Percentiles rank a stretch among this genome's conserved stretches.
Conservation (phyloP, 2,329 filamentous ascomycete species). For the Ascochyta fabae region DNA sequence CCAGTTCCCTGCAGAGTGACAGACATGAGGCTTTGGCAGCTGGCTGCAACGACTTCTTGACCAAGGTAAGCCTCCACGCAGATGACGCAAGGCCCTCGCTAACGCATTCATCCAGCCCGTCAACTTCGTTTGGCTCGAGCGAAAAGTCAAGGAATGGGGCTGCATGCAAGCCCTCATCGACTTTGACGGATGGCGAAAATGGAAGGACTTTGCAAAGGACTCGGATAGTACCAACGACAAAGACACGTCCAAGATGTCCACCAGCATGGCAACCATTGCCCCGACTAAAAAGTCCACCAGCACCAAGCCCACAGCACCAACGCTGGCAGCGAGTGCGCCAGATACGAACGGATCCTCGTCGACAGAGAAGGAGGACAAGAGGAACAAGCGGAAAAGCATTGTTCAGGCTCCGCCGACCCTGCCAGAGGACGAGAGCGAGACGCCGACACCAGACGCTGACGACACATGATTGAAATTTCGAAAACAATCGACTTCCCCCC, state of each 20-base stretch:
- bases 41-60: constrained; percentile 97
- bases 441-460: constrained; percentile 27
- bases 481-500: neutral
- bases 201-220: constrained; percentile 76
- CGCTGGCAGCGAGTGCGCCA: constrained; percentile 20
- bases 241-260: constrained; percentile 43
- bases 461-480: neutral
- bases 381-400: constrained; percentile 42
- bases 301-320: constrained; percentile 20
- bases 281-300: constrained; percentile 31
- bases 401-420: constrained; percentile 34
- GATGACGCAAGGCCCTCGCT: constrained; percentile 11
- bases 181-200: constrained; percentile 96
- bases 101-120: constrained; percentile 70
- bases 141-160: constrained; percentile 99
- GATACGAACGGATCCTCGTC: constrained; percentile 32
- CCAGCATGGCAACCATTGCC: constrained; percentile 41
- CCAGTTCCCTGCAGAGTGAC: constrained; percentile 92
- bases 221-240: constrained; percentile 47
- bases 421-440: constrained; percentile 36
- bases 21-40: constrained; percentile 92
- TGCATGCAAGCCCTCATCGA: constrained; percentile 99
- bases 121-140: constrained; percentile 95
- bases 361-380: constrained; percentile 39
- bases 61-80: constrained; percentile 71